A percentile compares a stretch with the other conserved stretches of the same genome.
These are phyloP conservation scores for Pseudogymnoascus sp. DNA, from an alignment of 2,329 filamentous ascomycete species.

Conservation along the genomic window DNA sequence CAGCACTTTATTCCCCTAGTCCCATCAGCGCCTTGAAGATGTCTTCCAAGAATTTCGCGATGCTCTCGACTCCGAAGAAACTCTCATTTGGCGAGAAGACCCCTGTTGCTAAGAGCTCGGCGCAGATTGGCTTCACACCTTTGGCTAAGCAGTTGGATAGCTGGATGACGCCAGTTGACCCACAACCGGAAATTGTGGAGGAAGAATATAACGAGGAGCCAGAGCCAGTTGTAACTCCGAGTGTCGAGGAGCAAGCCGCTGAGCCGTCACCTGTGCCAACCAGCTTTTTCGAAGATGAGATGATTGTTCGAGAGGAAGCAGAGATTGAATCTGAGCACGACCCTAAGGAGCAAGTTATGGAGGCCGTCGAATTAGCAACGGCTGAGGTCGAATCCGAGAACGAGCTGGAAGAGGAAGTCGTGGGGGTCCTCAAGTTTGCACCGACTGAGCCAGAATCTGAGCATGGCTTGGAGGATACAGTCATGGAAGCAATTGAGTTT, in stretches of 20 bases:
- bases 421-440: slow-evolving; percentile 34
- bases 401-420: slow-evolving; percentile 27
- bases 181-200: slow-evolving; percentile 3
- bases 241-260: slow-evolving; percentile 21
- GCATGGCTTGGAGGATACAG: slow-evolving; percentile 26
- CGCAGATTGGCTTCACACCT: slow-evolving; percentile 51
- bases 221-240: slow-evolving; percentile 15
- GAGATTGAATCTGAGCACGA: slow-evolving; percentile 21
- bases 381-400: slow-evolving; percentile 17
- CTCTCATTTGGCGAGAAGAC: slow-evolving; percentile 11
- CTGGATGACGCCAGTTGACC: slow-evolving; percentile 45
- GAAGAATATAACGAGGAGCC: background rate
- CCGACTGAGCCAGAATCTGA: slow-evolving; percentile 23
- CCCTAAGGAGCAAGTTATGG: slow-evolving; percentile 29
- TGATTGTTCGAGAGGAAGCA: slow-evolving; percentile 37
- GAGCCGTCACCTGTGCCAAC: slow-evolving; percentile 31
- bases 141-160: slow-evolving; percentile 51
- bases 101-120: slow-evolving; percentile 12
- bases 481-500: slow-evolving; percentile 33
- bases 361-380: slow-evolving; percentile 31
- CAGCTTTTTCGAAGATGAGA: slow-evolving; percentile 54
- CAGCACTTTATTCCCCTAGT: slow-evolving; percentile 21
- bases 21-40: slow-evolving; percentile 21
- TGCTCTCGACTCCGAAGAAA: slow-evolving; percentile 15
- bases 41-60: slow-evolving; percentile 25